phyloP scores from a whole-genome alignment of 2,329 filamentous ascomycete species.

The Ambrosiella beaveri region DNA sequence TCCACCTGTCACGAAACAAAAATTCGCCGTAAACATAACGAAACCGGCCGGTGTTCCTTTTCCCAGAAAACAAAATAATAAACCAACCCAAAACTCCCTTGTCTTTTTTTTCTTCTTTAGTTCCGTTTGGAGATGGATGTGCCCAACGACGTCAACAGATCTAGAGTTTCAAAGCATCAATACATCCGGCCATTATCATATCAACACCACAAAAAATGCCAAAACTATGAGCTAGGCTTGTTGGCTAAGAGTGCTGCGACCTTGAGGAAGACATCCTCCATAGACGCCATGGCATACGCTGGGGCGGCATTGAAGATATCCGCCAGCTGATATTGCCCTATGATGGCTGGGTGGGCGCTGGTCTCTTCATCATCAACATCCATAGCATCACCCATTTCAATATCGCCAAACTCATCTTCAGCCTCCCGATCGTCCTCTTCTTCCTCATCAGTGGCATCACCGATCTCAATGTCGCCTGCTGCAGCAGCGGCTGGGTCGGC shows the following conservation, averaged over 20 bases:
- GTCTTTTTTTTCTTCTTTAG: not conserved
- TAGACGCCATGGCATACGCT: conserved; percentile 50
- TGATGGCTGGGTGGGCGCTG: conserved; percentile 39
- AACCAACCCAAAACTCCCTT: not conserved
- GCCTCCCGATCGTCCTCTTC: conserved; percentile 18
- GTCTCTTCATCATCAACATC: conserved; percentile 29
- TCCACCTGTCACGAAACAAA: not conserved
- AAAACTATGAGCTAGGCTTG: conserved; percentile 5
- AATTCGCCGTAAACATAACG: not conserved
- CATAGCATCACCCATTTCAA: conserved; percentile 20
- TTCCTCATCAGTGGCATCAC: conserved; percentile 27
- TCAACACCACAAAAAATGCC: not conserved
- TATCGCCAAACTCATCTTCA: conserved; percentile 12
- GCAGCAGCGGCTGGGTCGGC: conserved; percentile 18
- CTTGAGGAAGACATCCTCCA: conserved; percentile 61
- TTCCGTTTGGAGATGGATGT: not conserved
- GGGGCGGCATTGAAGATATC: conserved; percentile 54
- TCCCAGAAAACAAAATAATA: not conserved
- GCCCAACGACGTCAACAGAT: no score
- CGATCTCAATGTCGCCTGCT: conserved; percentile 19
- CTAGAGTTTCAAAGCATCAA: not conserved
- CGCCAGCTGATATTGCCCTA: conserved; percentile 50
- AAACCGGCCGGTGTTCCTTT: not conserved
- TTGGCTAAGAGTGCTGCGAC: conserved; percentile 36
- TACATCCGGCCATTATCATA: not conserved